Conservation (phyloP, 1,284 basidiomycete species). For the Rhodotorula sp. region DNA sequence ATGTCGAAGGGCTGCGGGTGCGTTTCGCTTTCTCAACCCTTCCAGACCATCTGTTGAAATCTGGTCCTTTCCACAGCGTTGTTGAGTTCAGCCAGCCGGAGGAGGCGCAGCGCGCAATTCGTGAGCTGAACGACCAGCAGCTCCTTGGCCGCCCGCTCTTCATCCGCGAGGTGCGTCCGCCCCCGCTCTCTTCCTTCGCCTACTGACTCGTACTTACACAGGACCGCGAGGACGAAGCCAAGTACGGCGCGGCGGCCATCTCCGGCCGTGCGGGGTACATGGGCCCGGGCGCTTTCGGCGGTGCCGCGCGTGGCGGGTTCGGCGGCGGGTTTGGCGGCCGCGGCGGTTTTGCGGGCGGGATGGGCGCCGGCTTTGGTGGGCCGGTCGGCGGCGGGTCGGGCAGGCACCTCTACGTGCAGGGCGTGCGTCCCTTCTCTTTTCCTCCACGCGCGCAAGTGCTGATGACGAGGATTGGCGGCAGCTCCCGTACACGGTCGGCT, state of each 20-base stretch:
- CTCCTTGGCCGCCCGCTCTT: slow-evolving; percentile 91
- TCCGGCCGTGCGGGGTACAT: slow-evolving; percentile 54
- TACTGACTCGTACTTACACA: slow-evolving; percentile 49
- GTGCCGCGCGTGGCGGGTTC: slow-evolving; percentile 55
- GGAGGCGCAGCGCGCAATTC: slow-evolving; percentile 79
- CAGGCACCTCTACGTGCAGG: slow-evolving; percentile 36
- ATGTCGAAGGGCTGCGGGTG: slow-evolving; percentile 98
- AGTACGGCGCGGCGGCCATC: slow-evolving; percentile 89
- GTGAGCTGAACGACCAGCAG: slow-evolving; percentile 81
- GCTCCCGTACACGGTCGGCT: slow-evolving; percentile 92
- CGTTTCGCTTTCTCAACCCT: slow-evolving; percentile 49
- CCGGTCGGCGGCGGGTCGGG: slow-evolving; percentile 19
- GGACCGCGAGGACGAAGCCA: slow-evolving; percentile 94
- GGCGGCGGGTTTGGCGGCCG: slow-evolving; percentile 43
- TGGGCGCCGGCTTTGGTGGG: slow-evolving; percentile 23
- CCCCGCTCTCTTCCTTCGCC: neutral
- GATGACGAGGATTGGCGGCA: slow-evolving; percentile 49
- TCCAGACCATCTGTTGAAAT: neutral
- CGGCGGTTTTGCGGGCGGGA: slow-evolving; percentile 23
- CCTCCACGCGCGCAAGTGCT: neutral
- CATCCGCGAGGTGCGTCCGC: slow-evolving; percentile 79
- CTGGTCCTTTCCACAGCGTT: slow-evolving; percentile 61
- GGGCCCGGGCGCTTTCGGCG: slow-evolving; percentile 37
- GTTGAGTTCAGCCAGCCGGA: slow-evolving; percentile 85
- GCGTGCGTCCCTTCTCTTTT: slow-evolving; percentile 12